phyloP scores from a whole-genome alignment of 331 rosid genomes.

The Acacia pycnantha region DNA sequence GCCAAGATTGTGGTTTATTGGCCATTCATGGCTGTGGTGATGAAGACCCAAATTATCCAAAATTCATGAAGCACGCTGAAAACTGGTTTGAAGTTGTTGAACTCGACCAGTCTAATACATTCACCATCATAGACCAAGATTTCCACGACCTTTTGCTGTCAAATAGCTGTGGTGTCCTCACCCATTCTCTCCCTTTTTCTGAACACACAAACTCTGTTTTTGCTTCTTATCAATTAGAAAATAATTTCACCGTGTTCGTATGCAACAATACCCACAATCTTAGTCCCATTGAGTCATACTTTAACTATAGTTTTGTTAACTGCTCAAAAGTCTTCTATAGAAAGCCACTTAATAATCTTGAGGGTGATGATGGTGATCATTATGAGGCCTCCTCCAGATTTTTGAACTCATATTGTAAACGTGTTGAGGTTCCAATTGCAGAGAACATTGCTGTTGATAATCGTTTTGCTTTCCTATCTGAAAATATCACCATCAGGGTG shows the following conservation, averaged over 20 bases:
- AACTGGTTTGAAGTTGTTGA: background rate
- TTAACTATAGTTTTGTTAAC: background rate
- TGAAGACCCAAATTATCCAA: background rate
- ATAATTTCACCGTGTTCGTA: background rate
- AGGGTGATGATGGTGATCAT: background rate
- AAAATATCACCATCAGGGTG: background rate
- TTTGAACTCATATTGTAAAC: background rate
- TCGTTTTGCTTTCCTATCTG: background rate
- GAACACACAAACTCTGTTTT: background rate
- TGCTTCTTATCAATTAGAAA: background rate
- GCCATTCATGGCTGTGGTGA: conserved; percentile 21
- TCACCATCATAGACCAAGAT: background rate
- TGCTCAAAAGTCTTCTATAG: too few species aligned
- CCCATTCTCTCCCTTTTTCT: background rate
- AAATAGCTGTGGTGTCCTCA: background rate
- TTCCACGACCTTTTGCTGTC: background rate
- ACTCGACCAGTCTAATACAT: background rate
- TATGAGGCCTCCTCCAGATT: background rate
- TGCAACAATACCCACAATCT: background rate
- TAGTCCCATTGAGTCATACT: background rate
- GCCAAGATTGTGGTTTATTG: conserved; percentile 23
- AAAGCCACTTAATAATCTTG: background rate
- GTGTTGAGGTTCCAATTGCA: background rate
- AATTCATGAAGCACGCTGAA: background rate
- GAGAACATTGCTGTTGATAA: background rate